Percentiles rank a stretch among this genome's conserved stretches.
Evolutionary conservation across 805 yeast genomes (phyloP).

Genomic region (Brettanomyces sp.): DNA sequence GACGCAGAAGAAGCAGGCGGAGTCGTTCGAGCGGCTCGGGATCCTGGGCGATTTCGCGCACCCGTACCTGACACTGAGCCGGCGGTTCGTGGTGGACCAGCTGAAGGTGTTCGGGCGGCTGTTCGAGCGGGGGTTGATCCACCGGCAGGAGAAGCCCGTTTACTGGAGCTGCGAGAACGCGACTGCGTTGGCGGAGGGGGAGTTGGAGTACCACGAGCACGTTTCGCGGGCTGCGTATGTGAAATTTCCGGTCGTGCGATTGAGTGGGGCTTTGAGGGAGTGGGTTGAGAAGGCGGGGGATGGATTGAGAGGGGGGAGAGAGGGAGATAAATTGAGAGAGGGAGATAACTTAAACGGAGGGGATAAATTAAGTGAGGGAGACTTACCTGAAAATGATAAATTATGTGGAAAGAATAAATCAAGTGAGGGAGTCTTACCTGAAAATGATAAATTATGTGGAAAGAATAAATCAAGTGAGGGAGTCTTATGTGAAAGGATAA

Average conservation of each 20-base stretch:
- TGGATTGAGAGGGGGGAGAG: no score
- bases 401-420: no score
- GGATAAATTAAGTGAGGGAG: no score
- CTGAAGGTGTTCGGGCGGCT: conserved; percentile 58
- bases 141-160: conserved; percentile 87
- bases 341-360: no score
- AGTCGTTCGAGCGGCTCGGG: conserved; percentile 59
- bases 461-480: no score
- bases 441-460: no score
- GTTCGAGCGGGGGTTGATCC: conserved; percentile 57
- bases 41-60: conserved; percentile 76
- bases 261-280: conserved; percentile 14
- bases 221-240: conserved; percentile 59
- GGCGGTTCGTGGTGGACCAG: conserved; percentile 67
- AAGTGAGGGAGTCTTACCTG: no score
- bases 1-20: conserved; percentile 55
- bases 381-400: no score
- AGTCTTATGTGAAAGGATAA: no score
- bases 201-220: conserved; percentile 77
- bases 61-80: conserved; percentile 66
- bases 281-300: no score
- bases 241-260: conserved; percentile 45
- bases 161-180: conserved; percentile 94
- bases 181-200: conserved; percentile 96
- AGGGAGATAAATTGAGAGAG: no score